A percentile compares a stretch with the other conserved stretches of the same genome.
Conservation (phyloP, 768 basidiomycete genomes). For the Gymnopilus junonius region DNA sequence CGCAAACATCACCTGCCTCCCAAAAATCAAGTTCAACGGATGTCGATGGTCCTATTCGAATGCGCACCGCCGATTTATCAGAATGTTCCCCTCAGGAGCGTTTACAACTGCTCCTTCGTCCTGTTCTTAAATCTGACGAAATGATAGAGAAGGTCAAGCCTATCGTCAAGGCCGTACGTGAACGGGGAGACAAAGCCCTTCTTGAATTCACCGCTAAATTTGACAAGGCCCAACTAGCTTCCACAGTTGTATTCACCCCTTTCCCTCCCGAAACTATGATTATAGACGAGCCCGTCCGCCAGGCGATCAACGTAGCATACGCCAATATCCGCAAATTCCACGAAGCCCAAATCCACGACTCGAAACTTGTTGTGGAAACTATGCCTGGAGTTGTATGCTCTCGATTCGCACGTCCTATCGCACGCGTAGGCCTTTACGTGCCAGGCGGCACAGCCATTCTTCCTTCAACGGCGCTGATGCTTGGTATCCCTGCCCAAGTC, state of each 20-base stretch:
- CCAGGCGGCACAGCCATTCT: constrained; percentile 97
- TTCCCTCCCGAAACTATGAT: constrained; percentile 68
- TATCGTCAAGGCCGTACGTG: constrained; percentile 87
- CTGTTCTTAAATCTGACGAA: constrained; percentile 84
- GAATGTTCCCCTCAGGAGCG: constrained; percentile 54
- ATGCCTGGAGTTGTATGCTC: constrained; percentile 98
- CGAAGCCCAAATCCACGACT: constrained; percentile 77
- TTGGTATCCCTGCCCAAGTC: constrained; percentile 96
- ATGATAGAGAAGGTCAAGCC: constrained; percentile 95
- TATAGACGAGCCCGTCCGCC: constrained; percentile 65
- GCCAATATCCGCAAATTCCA: constrained; percentile 92
- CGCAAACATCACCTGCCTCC: neutral
- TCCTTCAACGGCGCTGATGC: constrained; percentile 97
- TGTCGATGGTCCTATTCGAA: constrained; percentile 60
- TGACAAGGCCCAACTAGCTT: constrained; percentile 76
- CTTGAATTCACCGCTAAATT: constrained; percentile 92
- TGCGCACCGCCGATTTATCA: constrained; percentile 74
- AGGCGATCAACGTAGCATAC: constrained; percentile 91
- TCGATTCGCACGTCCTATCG: constrained; percentile 93
- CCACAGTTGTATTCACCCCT: constrained; percentile 79
- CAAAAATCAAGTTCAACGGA: constrained; percentile 9
- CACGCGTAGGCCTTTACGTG: constrained; percentile 94
- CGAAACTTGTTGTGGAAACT: constrained; percentile 84
- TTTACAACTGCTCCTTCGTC: constrained; percentile 78
- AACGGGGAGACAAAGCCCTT: constrained; percentile 84